A percentile compares a stretch with the other conserved stretches of the same genome.
These are phyloP conservation scores for Thalassia testudinum DNA, from an alignment of 116 monocot species.

Conservation along the genomic window DNA sequence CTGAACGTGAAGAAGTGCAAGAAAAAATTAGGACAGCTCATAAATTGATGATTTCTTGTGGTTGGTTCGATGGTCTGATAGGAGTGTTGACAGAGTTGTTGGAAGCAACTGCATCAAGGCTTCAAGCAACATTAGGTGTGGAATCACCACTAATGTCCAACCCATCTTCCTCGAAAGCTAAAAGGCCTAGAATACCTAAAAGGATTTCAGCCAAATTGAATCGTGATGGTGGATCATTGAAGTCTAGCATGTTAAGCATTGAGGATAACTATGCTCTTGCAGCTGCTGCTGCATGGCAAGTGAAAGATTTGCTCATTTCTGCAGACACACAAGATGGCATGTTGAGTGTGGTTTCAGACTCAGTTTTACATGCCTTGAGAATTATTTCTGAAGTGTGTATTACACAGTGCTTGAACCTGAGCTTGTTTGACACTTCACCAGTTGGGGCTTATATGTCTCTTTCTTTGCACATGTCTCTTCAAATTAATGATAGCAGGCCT, in stretches of 20 bases:
- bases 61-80: constrained; percentile 46
- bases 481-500: constrained; percentile 11
- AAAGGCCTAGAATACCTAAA: constrained; percentile 18
- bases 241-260: constrained; percentile 8
- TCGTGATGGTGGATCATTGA: constrained; percentile 8
- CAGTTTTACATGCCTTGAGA: constrained; percentile 32
- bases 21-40: constrained; percentile 33
- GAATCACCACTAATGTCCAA: constrained; percentile 8
- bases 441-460: constrained; percentile 39
- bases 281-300: constrained; percentile 61
- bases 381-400: constrained; percentile 42
- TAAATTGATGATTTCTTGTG: constrained; percentile 42
- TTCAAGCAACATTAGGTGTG: constrained; percentile 13
- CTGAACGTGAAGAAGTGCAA: constrained; percentile 44
- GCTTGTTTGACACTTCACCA: constrained; percentile 36
- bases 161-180: constrained; percentile 23
- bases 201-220: constrained; percentile 15
- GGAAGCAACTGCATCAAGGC: constrained; percentile 25
- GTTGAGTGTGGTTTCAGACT: constrained; percentile 27
- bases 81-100: constrained; percentile 33
- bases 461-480: constrained; percentile 27
- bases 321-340: constrained; percentile 25
- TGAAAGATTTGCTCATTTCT: constrained; percentile 45
- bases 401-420: constrained; percentile 21
- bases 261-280: constrained; percentile 33